Evolutionary conservation across 441 rosid species (phyloP).

Genomic region (Viola pubescens): DNA sequence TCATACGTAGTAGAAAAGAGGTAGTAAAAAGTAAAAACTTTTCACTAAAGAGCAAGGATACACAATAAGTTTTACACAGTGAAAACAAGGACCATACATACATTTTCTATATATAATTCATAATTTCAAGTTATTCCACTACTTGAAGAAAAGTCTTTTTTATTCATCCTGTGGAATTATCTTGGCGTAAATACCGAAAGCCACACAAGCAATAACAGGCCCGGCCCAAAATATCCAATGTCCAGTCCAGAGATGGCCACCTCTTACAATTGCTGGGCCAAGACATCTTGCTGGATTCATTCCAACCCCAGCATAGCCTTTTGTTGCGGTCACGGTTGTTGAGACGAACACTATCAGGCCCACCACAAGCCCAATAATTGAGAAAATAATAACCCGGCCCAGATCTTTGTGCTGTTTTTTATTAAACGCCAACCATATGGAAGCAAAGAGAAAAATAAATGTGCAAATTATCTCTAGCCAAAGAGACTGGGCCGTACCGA

Average conservation of each 20-base stretch:
- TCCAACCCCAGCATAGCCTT: constrained; percentile 44
- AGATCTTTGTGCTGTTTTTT: constrained; percentile 29
- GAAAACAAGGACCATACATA: no score
- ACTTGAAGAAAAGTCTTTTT: no score
- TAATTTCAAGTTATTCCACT: constrained; percentile 1
- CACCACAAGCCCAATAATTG: constrained; percentile 28
- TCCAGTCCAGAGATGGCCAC: constrained; percentile 42
- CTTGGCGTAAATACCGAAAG: constrained; percentile 29
- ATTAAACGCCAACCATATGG: constrained; percentile 45
- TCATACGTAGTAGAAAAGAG: no score
- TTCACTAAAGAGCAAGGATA: no score
- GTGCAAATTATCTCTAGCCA: constrained; percentile 44
- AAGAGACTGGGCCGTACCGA: constrained; percentile 28
- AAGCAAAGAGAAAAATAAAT: constrained; percentile 31
- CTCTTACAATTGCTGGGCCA: constrained; percentile 46
- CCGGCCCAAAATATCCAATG: constrained; percentile 54
- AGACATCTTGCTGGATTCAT: constrained; percentile 54
- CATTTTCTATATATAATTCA: no score
- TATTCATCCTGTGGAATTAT: constrained; percentile 27
- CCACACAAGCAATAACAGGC: constrained; percentile 28
- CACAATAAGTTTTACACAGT: no score
- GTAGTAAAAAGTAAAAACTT: no score
- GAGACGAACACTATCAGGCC: constrained; percentile 43
- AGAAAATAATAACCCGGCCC: constrained; percentile 29
- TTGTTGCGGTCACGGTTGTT: constrained; percentile 31